Conservation (phyloP, 257 asterid genomes). For the Euphrasia confusa region DNA sequence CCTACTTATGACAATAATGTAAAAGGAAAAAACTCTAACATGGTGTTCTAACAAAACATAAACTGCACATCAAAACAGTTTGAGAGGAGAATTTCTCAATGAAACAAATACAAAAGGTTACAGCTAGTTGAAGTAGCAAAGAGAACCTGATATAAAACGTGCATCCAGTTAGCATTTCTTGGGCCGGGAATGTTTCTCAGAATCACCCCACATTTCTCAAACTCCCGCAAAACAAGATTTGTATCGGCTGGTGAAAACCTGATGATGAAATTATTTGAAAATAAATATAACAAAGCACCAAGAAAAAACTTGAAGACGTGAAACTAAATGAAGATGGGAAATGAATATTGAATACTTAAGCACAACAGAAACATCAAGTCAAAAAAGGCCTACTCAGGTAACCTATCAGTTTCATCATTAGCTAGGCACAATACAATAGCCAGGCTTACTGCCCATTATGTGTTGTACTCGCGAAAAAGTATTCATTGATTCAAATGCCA, state of each 20-base stretch:
- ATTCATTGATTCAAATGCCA: too few relatives aligned
- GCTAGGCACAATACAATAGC: too few relatives aligned
- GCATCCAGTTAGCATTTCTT: conserved; percentile 97
- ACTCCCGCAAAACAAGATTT: conserved; percentile 81
- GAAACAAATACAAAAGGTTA: not conserved
- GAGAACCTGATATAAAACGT: conserved; percentile 81
- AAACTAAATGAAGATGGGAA: not conserved
- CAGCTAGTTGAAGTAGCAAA: conserved; percentile 21
- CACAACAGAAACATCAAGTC: conserved; percentile 1
- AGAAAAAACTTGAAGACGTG: conserved; percentile 1
- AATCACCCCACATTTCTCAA: conserved; percentile 87
- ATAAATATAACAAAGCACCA: conserved; percentile 16
- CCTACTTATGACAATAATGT: not conserved
- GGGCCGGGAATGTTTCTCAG: conserved; percentile 94
- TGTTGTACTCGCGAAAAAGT: conserved; percentile 1
- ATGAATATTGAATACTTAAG: not conserved
- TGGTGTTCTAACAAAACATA: not conserved
- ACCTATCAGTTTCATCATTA: not conserved
- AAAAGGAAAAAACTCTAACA: conserved; percentile 1
- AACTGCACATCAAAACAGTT: not conserved
- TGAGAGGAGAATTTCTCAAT: not conserved
- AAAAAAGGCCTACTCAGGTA: conserved; percentile 11
- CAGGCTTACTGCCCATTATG: not conserved
- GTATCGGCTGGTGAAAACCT: conserved; percentile 93
- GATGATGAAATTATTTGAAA: conserved; percentile 24